Conservation (phyloP, 2,329 filamentous ascomycete species). For the Claviceps cyperi region DNA sequence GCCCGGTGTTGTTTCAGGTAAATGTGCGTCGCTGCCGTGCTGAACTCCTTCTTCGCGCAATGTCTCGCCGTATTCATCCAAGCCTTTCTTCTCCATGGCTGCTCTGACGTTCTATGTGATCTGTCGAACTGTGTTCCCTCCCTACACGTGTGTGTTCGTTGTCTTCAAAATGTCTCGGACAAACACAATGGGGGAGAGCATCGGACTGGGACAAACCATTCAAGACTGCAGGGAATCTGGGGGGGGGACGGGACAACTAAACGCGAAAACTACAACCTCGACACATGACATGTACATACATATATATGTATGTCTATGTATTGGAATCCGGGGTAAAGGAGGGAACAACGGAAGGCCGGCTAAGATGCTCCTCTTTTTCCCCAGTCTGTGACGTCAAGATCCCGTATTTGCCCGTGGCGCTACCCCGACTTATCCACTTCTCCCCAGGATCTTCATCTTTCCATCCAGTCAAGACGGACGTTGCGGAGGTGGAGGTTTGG, state of each 20-base stretch:
- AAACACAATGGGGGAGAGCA: neutral
- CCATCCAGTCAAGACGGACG: neutral
- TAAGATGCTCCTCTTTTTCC: neutral
- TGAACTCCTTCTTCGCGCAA: constrained; percentile 5
- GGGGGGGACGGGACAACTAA: neutral
- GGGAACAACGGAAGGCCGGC: neutral
- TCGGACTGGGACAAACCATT: neutral
- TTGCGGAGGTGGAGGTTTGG: neutral
- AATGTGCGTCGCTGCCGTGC: neutral
- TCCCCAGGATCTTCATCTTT: too few species aligned
- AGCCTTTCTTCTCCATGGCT: constrained; percentile 8
- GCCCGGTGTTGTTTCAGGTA: neutral
- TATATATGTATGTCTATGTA: neutral
- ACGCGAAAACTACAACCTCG: neutral
- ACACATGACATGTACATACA: neutral
- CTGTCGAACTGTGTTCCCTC: neutral
- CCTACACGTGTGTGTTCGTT: neutral
- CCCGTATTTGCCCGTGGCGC: neutral
- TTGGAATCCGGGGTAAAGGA: neutral
- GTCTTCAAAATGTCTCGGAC: neutral
- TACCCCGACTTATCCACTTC: neutral
- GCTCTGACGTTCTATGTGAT: neutral
- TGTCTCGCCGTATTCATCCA: constrained; percentile 2
- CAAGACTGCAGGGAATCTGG: neutral
- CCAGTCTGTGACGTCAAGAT: neutral